Conservation (phyloP, 805 yeast genomes). For the Candida vaughaniae region DNA sequence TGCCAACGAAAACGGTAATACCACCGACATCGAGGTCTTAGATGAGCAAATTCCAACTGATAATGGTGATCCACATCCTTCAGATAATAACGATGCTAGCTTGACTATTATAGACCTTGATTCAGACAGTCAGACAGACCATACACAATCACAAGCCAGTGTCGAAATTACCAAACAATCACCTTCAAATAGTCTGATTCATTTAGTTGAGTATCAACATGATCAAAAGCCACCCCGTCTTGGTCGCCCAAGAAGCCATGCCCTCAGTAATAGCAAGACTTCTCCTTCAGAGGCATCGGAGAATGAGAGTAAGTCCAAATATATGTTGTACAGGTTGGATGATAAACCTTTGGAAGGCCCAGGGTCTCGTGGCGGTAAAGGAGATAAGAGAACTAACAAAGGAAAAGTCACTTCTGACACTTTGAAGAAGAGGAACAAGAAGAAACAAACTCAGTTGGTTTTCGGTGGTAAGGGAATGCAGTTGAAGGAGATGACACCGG, state of each 20-base stretch:
- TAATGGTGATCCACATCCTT: no score
- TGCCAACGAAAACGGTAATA: slow-evolving; percentile 5
- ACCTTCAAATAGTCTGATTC: slow-evolving; percentile 2
- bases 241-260: slow-evolving; percentile 36
- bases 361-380: slow-evolving; percentile 39
- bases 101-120: no score
- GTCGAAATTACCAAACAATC: background rate
- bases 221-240: slow-evolving; percentile 29
- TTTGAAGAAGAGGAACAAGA: slow-evolving; percentile 19
- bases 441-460: slow-evolving; percentile 16
- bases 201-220: slow-evolving; percentile 33
- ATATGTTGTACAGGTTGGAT: slow-evolving; percentile 36
- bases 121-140: no score
- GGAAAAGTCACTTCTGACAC: slow-evolving; percentile 27
- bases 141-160: no score
- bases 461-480: slow-evolving; percentile 11
- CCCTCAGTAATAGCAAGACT: slow-evolving; percentile 14
- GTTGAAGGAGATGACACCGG: background rate
- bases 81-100: no score
- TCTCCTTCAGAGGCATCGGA: slow-evolving; percentile 16
- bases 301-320: slow-evolving; percentile 29
- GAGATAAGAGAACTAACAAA: slow-evolving; percentile 13
- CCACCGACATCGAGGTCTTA: no score
- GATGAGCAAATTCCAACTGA: no score
- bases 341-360: slow-evolving; percentile 36